These are phyloP conservation scores for Solanum paucissectum DNA, from an alignment of 257 asterid species.

Conservation along the genomic window DNA sequence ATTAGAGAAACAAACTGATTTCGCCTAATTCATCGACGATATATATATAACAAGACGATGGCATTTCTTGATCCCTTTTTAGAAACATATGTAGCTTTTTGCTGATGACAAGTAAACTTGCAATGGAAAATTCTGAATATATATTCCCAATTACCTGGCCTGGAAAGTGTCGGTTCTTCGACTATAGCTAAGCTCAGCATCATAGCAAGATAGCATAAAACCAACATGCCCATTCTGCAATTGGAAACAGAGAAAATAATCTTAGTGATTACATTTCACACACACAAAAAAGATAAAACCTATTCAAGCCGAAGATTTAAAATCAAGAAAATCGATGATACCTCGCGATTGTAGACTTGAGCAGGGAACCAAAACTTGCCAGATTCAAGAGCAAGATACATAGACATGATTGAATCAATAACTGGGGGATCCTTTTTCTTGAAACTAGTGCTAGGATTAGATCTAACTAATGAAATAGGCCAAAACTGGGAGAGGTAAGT, in stretches of 20 bases:
- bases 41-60: slow-evolving; percentile 6
- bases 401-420: slow-evolving; percentile 51
- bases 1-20: neutral
- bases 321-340: neutral
- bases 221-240: slow-evolving; percentile 70
- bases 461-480: slow-evolving; percentile 34
- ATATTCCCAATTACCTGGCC: slow-evolving; percentile 40
- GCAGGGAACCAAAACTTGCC: slow-evolving; percentile 86
- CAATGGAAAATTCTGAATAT: neutral
- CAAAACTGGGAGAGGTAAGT: slow-evolving; percentile 28
- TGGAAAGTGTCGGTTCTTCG: slow-evolving; percentile 36
- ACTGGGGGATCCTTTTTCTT: neutral
- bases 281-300: neutral
- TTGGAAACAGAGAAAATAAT: neutral
- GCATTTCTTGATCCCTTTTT: neutral
- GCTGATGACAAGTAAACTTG: neutral
- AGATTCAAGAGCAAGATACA: slow-evolving; percentile 70
- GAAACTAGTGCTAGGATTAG: slow-evolving; percentile 15
- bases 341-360: slow-evolving; percentile 91
- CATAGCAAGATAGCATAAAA: slow-evolving; percentile 63
- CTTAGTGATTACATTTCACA: neutral
- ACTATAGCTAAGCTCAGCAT: slow-evolving; percentile 62
- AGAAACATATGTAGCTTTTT: neutral
- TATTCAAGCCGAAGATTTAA: neutral
- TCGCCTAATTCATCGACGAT: neutral